A percentile compares a stretch with the other conserved stretches of the same genome.
Conservation (phyloP, 441 rosid genomes). For the Sinapis alba region DNA sequence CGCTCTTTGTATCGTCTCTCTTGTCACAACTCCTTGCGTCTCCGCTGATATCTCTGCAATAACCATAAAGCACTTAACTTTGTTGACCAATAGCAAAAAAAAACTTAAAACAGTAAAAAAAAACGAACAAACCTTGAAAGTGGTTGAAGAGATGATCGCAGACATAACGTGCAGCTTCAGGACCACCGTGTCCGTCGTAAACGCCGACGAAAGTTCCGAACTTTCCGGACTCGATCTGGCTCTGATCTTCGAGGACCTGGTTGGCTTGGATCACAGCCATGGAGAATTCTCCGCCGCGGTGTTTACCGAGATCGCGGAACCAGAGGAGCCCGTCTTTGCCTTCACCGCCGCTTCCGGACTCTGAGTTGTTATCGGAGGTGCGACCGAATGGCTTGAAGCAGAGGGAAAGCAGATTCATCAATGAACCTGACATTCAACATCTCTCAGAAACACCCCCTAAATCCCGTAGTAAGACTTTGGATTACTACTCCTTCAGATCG, state of each 20-base stretch:
- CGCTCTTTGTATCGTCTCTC: slow-evolving; percentile 69
- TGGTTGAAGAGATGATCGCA: slow-evolving; percentile 73
- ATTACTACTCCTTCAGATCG: slow-evolving; percentile 16
- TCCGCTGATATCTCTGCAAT: slow-evolving; percentile 80
- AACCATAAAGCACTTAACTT: slow-evolving; percentile 63
- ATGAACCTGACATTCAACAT: slow-evolving; percentile 91
- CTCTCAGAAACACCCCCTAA: slow-evolving; percentile 49
- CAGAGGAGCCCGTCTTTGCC: slow-evolving; percentile 77
- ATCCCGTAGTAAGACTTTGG: neutral
- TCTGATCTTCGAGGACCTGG: slow-evolving; percentile 80
- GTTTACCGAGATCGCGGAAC: slow-evolving; percentile 70
- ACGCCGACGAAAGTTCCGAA: slow-evolving; percentile 93
- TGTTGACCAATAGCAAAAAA: slow-evolving; percentile 28
- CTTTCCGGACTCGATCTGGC: slow-evolving; percentile 88
- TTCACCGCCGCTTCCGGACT: slow-evolving; percentile 43
- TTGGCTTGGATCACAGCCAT: slow-evolving; percentile 93
- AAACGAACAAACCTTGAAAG: slow-evolving; percentile 66
- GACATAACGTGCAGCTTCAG: slow-evolving; percentile 81
- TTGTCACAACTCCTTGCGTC: slow-evolving; percentile 64
- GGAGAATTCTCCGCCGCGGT: slow-evolving; percentile 76
- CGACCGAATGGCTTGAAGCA: slow-evolving; percentile 83
- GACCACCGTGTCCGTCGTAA: slow-evolving; percentile 93
- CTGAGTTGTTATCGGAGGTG: slow-evolving; percentile 37
- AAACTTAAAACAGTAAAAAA: too few relatives aligned
- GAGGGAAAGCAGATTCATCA: slow-evolving; percentile 82